These are phyloP conservation scores for Leccinum boreale DNA, from an alignment of 768 basidiomycete species.

Conservation along the genomic window DNA sequence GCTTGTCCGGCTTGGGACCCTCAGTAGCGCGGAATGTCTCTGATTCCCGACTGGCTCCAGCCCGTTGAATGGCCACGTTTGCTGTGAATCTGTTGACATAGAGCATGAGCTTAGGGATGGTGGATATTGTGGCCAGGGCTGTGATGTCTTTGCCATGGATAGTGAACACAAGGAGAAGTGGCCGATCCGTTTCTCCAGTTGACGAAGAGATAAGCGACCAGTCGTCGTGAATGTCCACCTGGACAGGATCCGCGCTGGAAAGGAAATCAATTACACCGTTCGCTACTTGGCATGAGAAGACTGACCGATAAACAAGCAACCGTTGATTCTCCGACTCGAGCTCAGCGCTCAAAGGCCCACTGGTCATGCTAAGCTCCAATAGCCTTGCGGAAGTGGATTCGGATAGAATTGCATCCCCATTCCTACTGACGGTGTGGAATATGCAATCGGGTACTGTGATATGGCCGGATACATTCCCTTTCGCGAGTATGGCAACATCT, in stretches of 20 bases:
- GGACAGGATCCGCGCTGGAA: constrained; percentile 71
- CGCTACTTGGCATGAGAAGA: constrained; percentile 3
- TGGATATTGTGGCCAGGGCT: constrained; percentile 65
- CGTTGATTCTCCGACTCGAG: constrained; percentile 77
- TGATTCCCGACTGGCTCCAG: constrained; percentile 78
- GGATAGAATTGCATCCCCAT: constrained; percentile 37
- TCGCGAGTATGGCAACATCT: constrained; percentile 52
- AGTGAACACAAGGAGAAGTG: constrained; percentile 70
- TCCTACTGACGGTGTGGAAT: constrained; percentile 70
- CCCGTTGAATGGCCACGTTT: constrained; percentile 68
- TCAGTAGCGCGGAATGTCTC: constrained; percentile 70
- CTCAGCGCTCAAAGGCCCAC: constrained; percentile 60
- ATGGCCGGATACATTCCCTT: constrained; percentile 69
- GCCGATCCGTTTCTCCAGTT: constrained; percentile 41
- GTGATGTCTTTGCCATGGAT: constrained; percentile 68
- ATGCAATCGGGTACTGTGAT: constrained; percentile 64
- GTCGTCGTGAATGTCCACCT: constrained; percentile 74
- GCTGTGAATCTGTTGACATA: constrained; percentile 72
- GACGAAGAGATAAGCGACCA: constrained; percentile 58
- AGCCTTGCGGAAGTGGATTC: constrained; percentile 44
- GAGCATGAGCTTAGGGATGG: constrained; percentile 73
- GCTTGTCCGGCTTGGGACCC: constrained; percentile 73
- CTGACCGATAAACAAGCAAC: constrained; percentile 72
- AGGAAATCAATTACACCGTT: constrained; percentile 1
- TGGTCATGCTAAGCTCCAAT: constrained; percentile 73